These are phyloP conservation scores for Brassica carinata DNA, from an alignment of 345 rosid genomes.

Conservation along the genomic window DNA sequence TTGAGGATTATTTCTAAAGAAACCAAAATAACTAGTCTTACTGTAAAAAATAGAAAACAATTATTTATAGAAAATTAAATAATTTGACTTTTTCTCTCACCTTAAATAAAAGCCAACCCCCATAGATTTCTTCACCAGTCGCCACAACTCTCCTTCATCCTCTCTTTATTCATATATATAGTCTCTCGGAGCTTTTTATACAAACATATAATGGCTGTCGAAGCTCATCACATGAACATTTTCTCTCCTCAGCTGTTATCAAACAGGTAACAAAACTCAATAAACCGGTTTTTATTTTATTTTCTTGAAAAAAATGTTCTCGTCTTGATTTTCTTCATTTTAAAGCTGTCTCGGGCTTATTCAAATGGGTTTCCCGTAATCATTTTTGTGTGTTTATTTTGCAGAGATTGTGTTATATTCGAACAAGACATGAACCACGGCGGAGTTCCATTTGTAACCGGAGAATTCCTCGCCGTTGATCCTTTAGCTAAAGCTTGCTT, in stretches of 20 bases:
- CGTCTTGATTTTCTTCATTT: neutral
- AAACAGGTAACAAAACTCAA: conserved; percentile 39
- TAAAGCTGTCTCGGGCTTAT: neutral
- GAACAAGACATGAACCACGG: conserved; percentile 46
- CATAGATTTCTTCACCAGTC: conserved; percentile 37
- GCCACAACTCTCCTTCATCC: conserved; percentile 28
- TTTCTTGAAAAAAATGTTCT: neutral
- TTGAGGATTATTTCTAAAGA: neutral
- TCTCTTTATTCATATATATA: conserved; percentile 12
- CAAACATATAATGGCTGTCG: conserved; percentile 54
- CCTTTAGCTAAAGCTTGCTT: conserved; percentile 42
- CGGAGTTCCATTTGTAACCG: conserved; percentile 39
- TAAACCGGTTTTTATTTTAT: neutral
- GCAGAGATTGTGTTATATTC: conserved; percentile 53
- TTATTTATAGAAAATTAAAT: conserved; percentile 33
- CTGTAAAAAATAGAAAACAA: neutral
- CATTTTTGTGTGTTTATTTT: neutral
- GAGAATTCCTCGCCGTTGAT: conserved; percentile 45
- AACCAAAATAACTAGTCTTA: neutral
- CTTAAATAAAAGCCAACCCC: conserved; percentile 43
- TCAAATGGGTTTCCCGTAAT: neutral
- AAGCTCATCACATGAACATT: conserved; percentile 51
- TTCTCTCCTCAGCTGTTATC: conserved; percentile 49
- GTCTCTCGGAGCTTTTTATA: conserved; percentile 31
- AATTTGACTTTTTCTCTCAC: conserved; percentile 46